A percentile compares a stretch with the other conserved stretches of the same genome.
Conservation (phyloP, 345 rosid genomes). For the Heritiera fomes region DNA sequence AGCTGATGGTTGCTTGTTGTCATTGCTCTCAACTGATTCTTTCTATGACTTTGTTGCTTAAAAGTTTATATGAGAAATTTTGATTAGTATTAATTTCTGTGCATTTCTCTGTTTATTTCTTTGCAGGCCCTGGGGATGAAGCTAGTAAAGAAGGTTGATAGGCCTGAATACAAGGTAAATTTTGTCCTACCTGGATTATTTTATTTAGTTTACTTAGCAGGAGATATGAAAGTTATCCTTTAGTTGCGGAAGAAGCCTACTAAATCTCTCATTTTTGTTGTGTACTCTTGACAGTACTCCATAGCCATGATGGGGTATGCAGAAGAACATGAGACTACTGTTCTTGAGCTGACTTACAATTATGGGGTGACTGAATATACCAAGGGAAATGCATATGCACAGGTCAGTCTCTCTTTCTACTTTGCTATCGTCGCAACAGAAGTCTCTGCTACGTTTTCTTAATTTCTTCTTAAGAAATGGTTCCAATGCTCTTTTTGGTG, state of each 20-base stretch:
- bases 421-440: not conserved
- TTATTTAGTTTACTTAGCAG: not conserved
- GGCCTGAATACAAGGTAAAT: conserved; percentile 76
- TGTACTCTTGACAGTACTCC: conserved; percentile 53
- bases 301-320: conserved; percentile 91
- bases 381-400: conserved; percentile 92
- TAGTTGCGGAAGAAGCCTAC: not conserved
- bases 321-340: conserved; percentile 76
- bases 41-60: not conserved
- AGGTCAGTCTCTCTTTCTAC: conserved; percentile 44
- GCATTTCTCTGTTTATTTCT: not conserved
- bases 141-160: conserved; percentile 65
- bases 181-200: not conserved
- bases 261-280: not conserved
- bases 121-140: conserved; percentile 89
- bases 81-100: not conserved
- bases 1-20: not conserved
- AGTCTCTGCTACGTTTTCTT: not conserved
- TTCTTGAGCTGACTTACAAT: conserved; percentile 80
- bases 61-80: not conserved
- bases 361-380: conserved; percentile 88
- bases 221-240: not conserved
- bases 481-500: not conserved
- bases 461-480: not conserved
- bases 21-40: not conserved